Percentiles rank a stretch among this genome's conserved stretches.
These are phyloP conservation scores for Monotropa hypopitys DNA, from an alignment of 179 eudicot species.

Conservation along the genomic window DNA sequence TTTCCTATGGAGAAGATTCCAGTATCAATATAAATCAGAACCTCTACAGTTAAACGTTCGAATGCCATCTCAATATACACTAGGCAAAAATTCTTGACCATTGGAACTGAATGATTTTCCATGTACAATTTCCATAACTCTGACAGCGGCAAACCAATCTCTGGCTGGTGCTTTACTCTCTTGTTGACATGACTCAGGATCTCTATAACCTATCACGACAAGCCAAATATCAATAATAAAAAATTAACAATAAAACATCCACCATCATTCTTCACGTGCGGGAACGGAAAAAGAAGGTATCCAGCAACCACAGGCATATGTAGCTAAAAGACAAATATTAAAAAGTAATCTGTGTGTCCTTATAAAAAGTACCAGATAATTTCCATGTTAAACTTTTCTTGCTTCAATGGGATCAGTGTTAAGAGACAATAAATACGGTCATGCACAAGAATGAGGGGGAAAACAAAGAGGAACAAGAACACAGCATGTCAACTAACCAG, in stretches of 20 bases:
- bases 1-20: conserved; percentile 34
- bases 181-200: conserved; percentile 85
- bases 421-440: background rate
- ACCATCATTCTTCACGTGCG: background rate
- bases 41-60: conserved; percentile 55
- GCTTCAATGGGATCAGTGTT: background rate
- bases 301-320: background rate
- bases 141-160: conserved; percentile 62
- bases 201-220: conserved; percentile 54
- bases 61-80: conserved; percentile 93
- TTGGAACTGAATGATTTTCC: conserved; percentile 47
- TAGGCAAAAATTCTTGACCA: conserved; percentile 87
- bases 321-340: background rate
- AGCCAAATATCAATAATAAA: background rate
- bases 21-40: conserved; percentile 14
- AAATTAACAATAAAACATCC: background rate
- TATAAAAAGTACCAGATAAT: background rate
- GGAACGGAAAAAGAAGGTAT: background rate
- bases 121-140: conserved; percentile 71
- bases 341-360: background rate
- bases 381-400: background rate
- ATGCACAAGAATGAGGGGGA: background rate
- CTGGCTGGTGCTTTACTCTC: conserved; percentile 80
- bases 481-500: background rate
- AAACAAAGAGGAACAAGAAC: background rate